These are phyloP conservation scores for Solanum medicagineum DNA, from an alignment of 257 asterid genomes.

Conservation along the genomic window DNA sequence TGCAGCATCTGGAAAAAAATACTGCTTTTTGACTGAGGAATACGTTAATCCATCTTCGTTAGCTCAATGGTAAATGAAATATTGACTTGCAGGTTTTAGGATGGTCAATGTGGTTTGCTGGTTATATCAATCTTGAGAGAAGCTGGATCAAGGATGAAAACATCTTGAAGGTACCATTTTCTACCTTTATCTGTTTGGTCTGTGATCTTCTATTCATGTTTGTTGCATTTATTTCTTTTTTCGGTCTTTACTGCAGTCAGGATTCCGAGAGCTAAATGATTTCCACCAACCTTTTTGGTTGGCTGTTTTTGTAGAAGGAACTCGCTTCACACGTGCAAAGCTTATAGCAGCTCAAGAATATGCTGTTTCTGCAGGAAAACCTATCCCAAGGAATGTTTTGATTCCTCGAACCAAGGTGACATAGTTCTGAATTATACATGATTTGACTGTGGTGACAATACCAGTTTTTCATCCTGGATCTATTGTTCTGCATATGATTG, in stretches of 20 bases:
- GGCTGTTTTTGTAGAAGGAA: slow-evolving; percentile 77
- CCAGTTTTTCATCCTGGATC: neutral
- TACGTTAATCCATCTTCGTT: neutral
- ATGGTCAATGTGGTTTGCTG: slow-evolving; percentile 86
- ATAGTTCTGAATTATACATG: neutral
- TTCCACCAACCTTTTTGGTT: slow-evolving; percentile 66
- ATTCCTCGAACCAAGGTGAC: slow-evolving; percentile 77
- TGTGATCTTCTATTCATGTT: neutral
- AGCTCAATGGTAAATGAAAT: neutral
- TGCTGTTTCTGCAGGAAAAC: slow-evolving; percentile 50
- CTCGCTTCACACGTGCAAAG: slow-evolving; percentile 61
- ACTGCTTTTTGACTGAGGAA: neutral
- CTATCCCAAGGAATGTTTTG: slow-evolving; percentile 61
- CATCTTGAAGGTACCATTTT: slow-evolving; percentile 41
- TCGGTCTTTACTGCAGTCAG: slow-evolving; percentile 41
- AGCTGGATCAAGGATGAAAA: slow-evolving; percentile 64
- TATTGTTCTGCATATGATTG: neutral
- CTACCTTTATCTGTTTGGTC: neutral
- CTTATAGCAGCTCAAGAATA: slow-evolving; percentile 63
- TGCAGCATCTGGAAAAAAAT: neutral
- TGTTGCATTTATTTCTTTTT: slow-evolving; percentile 5
- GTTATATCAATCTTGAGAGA: slow-evolving; percentile 53
- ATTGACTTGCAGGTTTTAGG: slow-evolving; percentile 51
- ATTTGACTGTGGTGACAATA: neutral
- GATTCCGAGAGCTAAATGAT: slow-evolving; percentile 32